These are phyloP conservation scores for Lentinus tigrinus DNA, from an alignment of 768 basidiomycete species.

Conservation along the genomic window DNA sequence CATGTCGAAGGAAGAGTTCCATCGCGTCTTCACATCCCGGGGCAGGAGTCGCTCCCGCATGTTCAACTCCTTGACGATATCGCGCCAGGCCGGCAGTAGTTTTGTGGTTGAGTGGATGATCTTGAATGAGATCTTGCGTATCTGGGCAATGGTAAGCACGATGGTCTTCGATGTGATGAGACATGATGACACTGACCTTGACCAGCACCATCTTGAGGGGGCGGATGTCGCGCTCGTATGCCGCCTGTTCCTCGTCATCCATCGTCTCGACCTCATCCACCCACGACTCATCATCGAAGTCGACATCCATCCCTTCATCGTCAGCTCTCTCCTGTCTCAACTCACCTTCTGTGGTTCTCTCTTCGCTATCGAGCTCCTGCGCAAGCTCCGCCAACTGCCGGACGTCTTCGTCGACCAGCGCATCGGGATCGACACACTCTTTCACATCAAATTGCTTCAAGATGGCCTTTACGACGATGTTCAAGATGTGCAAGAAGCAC, in stretches of 20 bases:
- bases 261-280: background rate
- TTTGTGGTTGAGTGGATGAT: conserved; percentile 1
- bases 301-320: background rate
- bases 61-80: background rate
- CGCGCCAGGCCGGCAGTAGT: background rate
- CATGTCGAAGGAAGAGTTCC: conserved; percentile 42
- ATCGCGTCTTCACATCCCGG: conserved; percentile 36
- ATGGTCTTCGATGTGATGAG: no score
- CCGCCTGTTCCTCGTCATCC: background rate
- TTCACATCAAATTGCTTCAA: conserved; percentile 12
- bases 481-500: conserved; percentile 18
- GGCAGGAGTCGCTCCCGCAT: conserved; percentile 28
- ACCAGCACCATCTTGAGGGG: conserved; percentile 7
- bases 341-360: background rate
- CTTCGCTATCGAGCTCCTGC: background rate
- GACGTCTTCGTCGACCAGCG: background rate
- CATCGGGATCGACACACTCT: background rate
- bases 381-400: background rate
- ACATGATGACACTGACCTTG: conserved; percentile 12
- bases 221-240: background rate
- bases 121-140: background rate
- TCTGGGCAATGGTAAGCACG: background rate
- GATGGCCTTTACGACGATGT: conserved; percentile 8
- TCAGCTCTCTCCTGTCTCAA: background rate
- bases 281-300: background rate